These are phyloP conservation scores for Amylostereum areolatum DNA, from an alignment of 1,284 basidiomycete species.

Conservation along the genomic window DNA sequence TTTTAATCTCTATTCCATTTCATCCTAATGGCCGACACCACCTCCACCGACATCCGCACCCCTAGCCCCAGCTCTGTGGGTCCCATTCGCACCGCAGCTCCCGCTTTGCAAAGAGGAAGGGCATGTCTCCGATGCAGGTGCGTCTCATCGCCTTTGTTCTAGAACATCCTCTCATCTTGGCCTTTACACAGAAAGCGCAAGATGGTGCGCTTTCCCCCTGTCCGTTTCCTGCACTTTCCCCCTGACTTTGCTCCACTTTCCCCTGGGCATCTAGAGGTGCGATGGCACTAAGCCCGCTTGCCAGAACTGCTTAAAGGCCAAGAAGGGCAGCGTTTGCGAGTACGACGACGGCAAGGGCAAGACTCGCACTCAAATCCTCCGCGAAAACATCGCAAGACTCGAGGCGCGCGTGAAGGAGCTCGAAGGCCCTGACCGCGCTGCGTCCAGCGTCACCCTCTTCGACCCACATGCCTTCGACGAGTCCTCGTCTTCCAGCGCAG, in stretches of 20 bases:
- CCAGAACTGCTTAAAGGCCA: conserved; percentile 34
- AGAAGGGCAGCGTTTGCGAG: conserved; percentile 35
- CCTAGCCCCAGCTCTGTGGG: conserved; percentile 10
- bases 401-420: conserved; percentile 37
- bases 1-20: conserved; percentile 23
- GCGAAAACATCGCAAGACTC: conserved; percentile 35
- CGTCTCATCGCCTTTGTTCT: conserved; percentile 11
- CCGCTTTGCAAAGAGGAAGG: conserved; percentile 42
- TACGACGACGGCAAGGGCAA: conserved; percentile 44
- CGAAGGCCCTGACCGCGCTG: conserved; percentile 30
- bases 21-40: conserved; percentile 33
- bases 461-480: conserved; percentile 29
- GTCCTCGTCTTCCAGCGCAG: conserved; percentile 54
- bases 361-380: conserved; percentile 39
- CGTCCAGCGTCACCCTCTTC: conserved; percentile 29
- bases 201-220: conserved; percentile 46
- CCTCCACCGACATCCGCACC: conserved; percentile 19
- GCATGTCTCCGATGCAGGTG: conserved; percentile 64
- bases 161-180: background rate
- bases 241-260: conserved; percentile 2
- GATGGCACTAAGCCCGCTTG: conserved; percentile 38
- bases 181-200: conserved; percentile 56
- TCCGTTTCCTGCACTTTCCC: background rate
- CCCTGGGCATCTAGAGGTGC: conserved; percentile 26
- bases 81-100: conserved; percentile 11